Evolutionary conservation across 331 rosid genomes (phyloP).

Genomic region (Dryas integrifolia): DNA sequence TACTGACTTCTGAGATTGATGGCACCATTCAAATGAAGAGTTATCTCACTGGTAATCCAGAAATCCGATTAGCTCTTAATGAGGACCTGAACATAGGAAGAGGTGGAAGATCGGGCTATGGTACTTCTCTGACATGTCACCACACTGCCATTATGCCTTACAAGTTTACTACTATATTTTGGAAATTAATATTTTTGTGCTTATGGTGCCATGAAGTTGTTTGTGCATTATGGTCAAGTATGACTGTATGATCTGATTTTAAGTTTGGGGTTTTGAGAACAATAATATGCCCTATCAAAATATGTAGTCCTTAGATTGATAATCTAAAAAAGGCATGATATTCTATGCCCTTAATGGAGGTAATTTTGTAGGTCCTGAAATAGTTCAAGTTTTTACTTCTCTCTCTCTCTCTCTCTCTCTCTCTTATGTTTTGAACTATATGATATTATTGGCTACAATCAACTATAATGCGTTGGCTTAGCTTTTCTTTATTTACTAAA

Average conservation of each 20-base stretch:
- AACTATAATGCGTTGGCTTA: background rate
- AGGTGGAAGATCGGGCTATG: constrained; percentile 51
- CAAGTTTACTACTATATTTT: constrained; percentile 8
- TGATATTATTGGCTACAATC: constrained; percentile 11
- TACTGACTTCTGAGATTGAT: constrained; percentile 89
- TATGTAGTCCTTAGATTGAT: constrained; percentile 21
- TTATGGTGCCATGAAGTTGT: constrained; percentile 17
- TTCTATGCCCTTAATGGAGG: constrained; percentile 15
- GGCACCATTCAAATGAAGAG: constrained; percentile 97
- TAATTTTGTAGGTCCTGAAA: background rate
- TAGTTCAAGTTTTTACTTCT: background rate
- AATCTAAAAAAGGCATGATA: constrained; percentile 3
- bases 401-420: background rate
- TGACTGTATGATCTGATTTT: background rate
- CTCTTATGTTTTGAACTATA: constrained; percentile 5
- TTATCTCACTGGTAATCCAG: constrained; percentile 87
- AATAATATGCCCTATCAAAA: background rate
- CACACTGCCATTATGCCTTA: constrained; percentile 17
- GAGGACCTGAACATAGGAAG: constrained; percentile 81
- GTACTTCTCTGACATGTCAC: constrained; percentile 37
- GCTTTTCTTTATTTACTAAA: background rate
- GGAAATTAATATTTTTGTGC: constrained; percentile 9
- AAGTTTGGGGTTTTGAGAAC: constrained; percentile 14
- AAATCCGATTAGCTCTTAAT: constrained; percentile 80
- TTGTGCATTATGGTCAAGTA: background rate